Evolutionary conservation across 1,284 basidiomycete genomes (phyloP).

Genomic region (Tilletia horrida): DNA sequence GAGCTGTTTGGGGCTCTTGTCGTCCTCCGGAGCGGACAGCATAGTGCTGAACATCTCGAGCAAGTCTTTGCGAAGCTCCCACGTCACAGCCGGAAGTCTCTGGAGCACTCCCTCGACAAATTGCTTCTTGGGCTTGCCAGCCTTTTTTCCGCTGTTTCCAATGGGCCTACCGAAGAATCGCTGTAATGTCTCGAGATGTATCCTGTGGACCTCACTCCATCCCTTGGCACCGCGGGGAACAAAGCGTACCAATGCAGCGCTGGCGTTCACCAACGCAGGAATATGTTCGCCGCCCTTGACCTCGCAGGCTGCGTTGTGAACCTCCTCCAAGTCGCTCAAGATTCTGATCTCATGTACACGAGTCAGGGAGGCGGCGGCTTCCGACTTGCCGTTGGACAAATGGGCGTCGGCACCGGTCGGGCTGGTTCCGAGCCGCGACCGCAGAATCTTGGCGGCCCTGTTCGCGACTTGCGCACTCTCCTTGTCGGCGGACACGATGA

Average conservation of each 20-base stretch:
- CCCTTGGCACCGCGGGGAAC: slow-evolving; percentile 22
- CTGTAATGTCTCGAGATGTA: slow-evolving; percentile 68
- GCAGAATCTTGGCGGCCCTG: slow-evolving; percentile 76
- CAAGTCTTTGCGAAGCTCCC: slow-evolving; percentile 66
- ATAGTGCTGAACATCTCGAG: slow-evolving; percentile 56
- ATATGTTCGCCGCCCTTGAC: neutral
- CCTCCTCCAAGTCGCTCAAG: slow-evolving; percentile 62
- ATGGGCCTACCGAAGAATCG: slow-evolving; percentile 69
- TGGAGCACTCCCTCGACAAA: slow-evolving; percentile 79
- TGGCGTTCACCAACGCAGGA: slow-evolving; percentile 65
- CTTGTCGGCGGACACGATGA: slow-evolving; percentile 58
- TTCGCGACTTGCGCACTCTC: slow-evolving; percentile 75
- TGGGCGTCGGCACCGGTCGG: too few species aligned
- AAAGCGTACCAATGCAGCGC: slow-evolving; percentile 63
- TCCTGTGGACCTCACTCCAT: slow-evolving; percentile 57
- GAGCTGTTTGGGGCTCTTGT: neutral
- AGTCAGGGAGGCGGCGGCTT: slow-evolving; percentile 42
- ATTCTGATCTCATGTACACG: slow-evolving; percentile 25
- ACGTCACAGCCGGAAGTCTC: slow-evolving; percentile 67
- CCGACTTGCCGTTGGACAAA: too few species aligned
- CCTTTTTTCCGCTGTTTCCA: slow-evolving; percentile 60
- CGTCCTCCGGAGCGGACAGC: slow-evolving; percentile 27
- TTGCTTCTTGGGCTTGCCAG: slow-evolving; percentile 68
- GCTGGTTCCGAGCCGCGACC: slow-evolving; percentile 58
- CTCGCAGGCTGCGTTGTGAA: slow-evolving; percentile 68